A percentile compares a stretch with the other conserved stretches of the same genome.
phyloP scores from a whole-genome alignment of 2,329 filamentous ascomycete genomes.

The Ceratocystis destructans region DNA sequence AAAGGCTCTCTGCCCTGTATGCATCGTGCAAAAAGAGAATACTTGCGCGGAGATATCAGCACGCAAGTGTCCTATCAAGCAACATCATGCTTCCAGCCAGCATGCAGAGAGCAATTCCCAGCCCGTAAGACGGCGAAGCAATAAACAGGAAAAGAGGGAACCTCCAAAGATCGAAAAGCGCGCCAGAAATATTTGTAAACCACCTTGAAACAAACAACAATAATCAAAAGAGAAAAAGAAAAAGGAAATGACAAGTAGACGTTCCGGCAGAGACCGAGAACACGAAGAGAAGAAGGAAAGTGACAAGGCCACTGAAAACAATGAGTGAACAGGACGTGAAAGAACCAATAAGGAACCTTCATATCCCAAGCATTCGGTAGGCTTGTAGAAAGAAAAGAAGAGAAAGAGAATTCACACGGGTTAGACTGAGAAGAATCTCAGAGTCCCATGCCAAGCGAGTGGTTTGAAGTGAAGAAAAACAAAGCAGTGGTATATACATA shows the following conservation, averaged over 20 bases:
- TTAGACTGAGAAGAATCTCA: neutral
- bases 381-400: neutral
- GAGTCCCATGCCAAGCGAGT: neutral
- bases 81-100: constrained; percentile 1
- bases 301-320: neutral
- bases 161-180: constrained; percentile 3
- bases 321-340: neutral
- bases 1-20: constrained; percentile 2
- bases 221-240: neutral
- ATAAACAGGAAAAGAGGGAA: constrained; percentile 3
- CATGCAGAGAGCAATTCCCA: constrained; percentile 2
- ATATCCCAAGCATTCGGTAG: constrained; percentile 1
- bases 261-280: neutral
- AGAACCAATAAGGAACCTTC: neutral
- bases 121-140: constrained; percentile 3
- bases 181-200: neutral
- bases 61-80: neutral
- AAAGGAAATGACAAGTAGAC: neutral
- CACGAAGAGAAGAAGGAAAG: constrained; percentile 10
- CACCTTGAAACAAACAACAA: neutral
- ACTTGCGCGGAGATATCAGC: neutral
- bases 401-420: neutral
- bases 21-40: neutral
- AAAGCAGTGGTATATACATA: constrained; percentile 22
- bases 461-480: constrained; percentile 19